A percentile compares a stretch with the other conserved stretches of the same genome.
Conservation (phyloP, 2,329 filamentous ascomycete genomes). For the Calonectria crousiana region DNA sequence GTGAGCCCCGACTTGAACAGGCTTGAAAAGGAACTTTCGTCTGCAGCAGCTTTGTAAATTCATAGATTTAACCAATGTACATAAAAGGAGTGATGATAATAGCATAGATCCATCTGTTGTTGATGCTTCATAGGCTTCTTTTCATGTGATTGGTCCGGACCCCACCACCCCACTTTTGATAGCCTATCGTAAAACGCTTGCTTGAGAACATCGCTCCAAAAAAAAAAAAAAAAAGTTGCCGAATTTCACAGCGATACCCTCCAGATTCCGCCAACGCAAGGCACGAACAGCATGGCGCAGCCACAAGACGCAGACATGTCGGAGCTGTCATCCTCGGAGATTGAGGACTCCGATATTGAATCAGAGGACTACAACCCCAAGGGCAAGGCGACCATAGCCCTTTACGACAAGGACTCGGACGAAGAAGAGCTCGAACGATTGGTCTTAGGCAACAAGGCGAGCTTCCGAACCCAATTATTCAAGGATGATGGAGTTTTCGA, state of each 20-base stretch:
- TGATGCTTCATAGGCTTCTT: slow-evolving; percentile 39
- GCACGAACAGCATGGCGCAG: slow-evolving; percentile 46
- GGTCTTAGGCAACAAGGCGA: slow-evolving; percentile 88
- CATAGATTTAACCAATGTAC: not conserved
- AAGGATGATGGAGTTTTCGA: slow-evolving; percentile 58
- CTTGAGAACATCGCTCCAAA: slow-evolving; percentile 46
- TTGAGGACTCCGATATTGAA: slow-evolving; percentile 43
- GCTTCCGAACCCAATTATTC: slow-evolving; percentile 82
- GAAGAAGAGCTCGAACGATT: slow-evolving; percentile 89
- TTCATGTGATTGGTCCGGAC: slow-evolving; percentile 34
- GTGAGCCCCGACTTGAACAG: slow-evolving; percentile 72
- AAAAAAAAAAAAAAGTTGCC: slow-evolving; percentile 48
- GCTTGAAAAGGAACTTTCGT: slow-evolving; percentile 56
- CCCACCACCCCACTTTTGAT: slow-evolving; percentile 18
- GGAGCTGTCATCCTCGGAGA: slow-evolving; percentile 46
- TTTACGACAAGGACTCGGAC: slow-evolving; percentile 79
- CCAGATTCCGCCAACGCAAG: slow-evolving; percentile 29
- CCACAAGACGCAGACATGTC: slow-evolving; percentile 46
- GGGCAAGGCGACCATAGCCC: slow-evolving; percentile 45
- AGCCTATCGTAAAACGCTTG: slow-evolving; percentile 34
- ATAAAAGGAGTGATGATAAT: not conserved
- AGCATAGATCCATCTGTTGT: slow-evolving; percentile 24
- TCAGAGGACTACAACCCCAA: slow-evolving; percentile 44
- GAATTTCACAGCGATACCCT: slow-evolving; percentile 35
- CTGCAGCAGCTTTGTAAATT: slow-evolving; percentile 35